Base-by-base conservation (phyloP, 208 protist genomes). In the Trypanosoma caninum region DNA sequence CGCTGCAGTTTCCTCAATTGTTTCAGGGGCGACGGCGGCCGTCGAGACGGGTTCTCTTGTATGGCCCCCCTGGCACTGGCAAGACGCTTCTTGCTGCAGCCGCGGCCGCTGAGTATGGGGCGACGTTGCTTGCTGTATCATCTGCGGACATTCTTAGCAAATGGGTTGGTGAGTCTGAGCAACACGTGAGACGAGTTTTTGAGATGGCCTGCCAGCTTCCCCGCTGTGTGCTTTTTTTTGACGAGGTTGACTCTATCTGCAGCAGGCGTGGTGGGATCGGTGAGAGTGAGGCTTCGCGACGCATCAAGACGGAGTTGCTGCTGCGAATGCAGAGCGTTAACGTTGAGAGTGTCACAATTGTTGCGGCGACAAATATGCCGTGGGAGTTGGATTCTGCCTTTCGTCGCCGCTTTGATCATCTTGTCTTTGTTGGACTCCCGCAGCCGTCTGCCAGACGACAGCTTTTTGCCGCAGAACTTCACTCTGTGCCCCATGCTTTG, bases 251-350 rank as follows among this genome's bases (percentile, higher is more conserved):
- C 50, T 95, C 93, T 5, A 72, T 98, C 27, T 93, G 94, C 53
- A 72, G 84, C 31, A 58, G 53, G 20, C 78, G 96, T 20, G 87
- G 87, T 48, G 76, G 53, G 38, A 46, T 72, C 13, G 76, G 78
- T 8, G 91, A 96, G 72, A 90, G 81, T 28, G 90, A 97, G 50
- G 75, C 82, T 2, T 82, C 97, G 6, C 80, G 98, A 11, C 84
- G 98, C 16, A 84, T 99, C 38, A 99, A 99, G 75, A 99, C 98
- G 23, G 98, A 99, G 80, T 96, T 99, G 33, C 84, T 99, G 0
- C 86, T 99, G 2, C 97, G 98, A 59, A 61, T 96, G 46, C 79
- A 96, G 51, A 77, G 51, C 9, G 38, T 81, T 10, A 41, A 77
- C n/a, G 31, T 66, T 0, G 54, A 69, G 0, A n/a, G 25, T 22